A percentile compares a stretch with the other conserved stretches of the same genome.
Evolutionary conservation across 257 asterid species (phyloP).

Genomic region (Primulina eburnea): DNA sequence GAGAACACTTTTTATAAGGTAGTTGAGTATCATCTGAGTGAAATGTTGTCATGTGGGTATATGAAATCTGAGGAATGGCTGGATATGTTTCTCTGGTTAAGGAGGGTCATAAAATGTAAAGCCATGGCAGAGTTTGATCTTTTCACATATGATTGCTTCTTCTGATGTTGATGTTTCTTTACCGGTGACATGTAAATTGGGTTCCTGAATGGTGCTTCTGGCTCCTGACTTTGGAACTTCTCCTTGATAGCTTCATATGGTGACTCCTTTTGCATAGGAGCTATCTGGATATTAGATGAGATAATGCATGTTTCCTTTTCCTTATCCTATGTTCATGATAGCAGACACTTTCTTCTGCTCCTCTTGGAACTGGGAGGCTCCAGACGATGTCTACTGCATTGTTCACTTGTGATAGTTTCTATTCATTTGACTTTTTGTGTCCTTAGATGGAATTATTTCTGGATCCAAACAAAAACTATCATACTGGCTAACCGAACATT

Average conservation of each 20-base stretch:
- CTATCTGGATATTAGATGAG: too few species aligned
- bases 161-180: background rate
- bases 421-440: background rate
- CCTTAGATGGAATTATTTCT: background rate
- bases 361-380: background rate
- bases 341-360: too few species aligned
- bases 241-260: background rate
- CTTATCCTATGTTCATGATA: too few species aligned
- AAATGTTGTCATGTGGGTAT: background rate
- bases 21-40: background rate
- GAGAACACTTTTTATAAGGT: background rate
- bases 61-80: background rate
- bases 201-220: background rate
- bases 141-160: background rate
- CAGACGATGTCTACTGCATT: background rate
- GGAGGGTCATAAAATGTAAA: background rate
- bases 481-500: background rate
- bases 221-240: slow-evolving; percentile 8
- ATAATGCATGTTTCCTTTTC: too few species aligned
- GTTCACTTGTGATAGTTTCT: background rate
- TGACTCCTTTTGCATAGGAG: too few species aligned
- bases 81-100: slow-evolving; percentile 18
- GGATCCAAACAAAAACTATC: background rate
- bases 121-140: slow-evolving; percentile 1
- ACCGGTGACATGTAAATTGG: slow-evolving; percentile 7